A percentile compares a stretch with the other conserved stretches of the same genome.
These are phyloP conservation scores for Scedosporium aurantiacum DNA, from an alignment of 2,329 filamentous ascomycete genomes.

Conservation along the genomic window DNA sequence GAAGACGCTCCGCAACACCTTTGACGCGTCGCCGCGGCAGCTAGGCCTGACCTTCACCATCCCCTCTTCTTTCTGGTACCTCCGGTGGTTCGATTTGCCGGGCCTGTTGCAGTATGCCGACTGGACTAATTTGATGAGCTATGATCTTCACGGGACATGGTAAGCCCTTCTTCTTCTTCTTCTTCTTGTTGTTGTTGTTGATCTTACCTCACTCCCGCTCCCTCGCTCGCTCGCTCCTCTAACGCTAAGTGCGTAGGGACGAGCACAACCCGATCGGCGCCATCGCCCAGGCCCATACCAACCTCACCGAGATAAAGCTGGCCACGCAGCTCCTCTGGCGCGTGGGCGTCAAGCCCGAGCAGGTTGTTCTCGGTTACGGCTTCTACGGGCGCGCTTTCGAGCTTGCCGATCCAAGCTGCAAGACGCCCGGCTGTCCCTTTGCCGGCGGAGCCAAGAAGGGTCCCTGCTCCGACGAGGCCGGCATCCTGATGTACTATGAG, in stretches of 20 bases:
- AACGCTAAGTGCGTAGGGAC: constrained; percentile 20
- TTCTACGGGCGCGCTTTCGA: constrained; percentile 26
- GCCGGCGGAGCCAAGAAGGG: constrained; percentile 2
- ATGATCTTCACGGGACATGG: constrained; percentile 27
- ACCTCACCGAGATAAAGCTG: constrained; percentile 33
- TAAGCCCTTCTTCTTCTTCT: too few relatives aligned
- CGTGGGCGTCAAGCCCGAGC: constrained; percentile 24
- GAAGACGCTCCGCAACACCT: constrained; percentile 10
- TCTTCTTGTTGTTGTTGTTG: too few relatives aligned
- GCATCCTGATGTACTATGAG: constrained; percentile 9
- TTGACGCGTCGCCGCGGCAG: constrained; percentile 6
- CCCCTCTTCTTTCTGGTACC: constrained; percentile 18
- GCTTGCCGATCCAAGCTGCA: constrained; percentile 10
- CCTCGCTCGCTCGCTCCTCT: too few relatives aligned
- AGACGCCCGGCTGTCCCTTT: constrained; percentile 11
- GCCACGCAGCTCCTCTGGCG: constrained; percentile 34
- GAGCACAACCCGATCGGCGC: constrained; percentile 18
- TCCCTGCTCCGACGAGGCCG: constrained; percentile 11
- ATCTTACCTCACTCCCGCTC: too few relatives aligned
- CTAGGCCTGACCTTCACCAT: constrained; percentile 15
- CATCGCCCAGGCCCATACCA: constrained; percentile 28
- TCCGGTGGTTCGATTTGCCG: constrained; percentile 18
- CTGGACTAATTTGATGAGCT: constrained; percentile 31
- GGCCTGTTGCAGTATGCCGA: constrained; percentile 17
- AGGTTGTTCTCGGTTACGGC: constrained; percentile 30